A percentile compares a stretch with the other conserved stretches of the same genome.
Evolutionary conservation across 371 early-diverging fungal genomes (phyloP).

Genomic region (Syncephalastrum sp.): DNA sequence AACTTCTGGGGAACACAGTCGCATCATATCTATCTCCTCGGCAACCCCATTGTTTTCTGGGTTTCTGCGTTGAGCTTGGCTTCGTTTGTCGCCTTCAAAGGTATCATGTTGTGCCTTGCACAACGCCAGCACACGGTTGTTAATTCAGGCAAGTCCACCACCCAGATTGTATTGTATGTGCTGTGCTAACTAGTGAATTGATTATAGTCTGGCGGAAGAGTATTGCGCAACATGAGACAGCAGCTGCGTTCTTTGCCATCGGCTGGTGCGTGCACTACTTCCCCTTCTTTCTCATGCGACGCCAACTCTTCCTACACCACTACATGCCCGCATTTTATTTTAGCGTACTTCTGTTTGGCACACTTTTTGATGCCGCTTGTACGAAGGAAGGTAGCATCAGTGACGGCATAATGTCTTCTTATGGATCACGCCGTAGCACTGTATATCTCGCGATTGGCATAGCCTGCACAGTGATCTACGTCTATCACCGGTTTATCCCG

Average conservation of each 20-base stretch:
- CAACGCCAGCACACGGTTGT: too few species aligned
- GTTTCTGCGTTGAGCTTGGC: constrained; percentile 60
- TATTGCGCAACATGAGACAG: constrained; percentile 56
- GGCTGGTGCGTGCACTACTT: constrained; percentile 94
- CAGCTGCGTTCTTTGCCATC: constrained; percentile 81
- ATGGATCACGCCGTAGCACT: constrained; percentile 40
- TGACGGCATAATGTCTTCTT: constrained; percentile 41
- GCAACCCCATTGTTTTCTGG: constrained; percentile 97
- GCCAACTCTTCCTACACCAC: constrained; percentile 97
- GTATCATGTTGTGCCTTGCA: constrained; percentile 59
- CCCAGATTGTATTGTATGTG: background rate
- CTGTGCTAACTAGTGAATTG: background rate
- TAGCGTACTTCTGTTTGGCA: constrained; percentile 71
- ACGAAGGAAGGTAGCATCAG: constrained; percentile 38
- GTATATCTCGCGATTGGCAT: constrained; percentile 53
- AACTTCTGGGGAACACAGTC: constrained; percentile 85
- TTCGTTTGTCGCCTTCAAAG: constrained; percentile 64
- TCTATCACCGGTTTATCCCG: constrained; percentile 72
- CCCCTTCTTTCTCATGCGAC: constrained; percentile 96
- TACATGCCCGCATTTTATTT: constrained; percentile 95
- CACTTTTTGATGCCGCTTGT: constrained; percentile 67
- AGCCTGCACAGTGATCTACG: constrained; percentile 47
- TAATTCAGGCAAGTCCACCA: too few species aligned
- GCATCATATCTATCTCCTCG: constrained; percentile 89
- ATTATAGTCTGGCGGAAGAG: constrained; percentile 11